Evolutionary conservation across 108 stramenopile species (phyloP).

Genomic region (Pelagomonas calceolata): DNA sequence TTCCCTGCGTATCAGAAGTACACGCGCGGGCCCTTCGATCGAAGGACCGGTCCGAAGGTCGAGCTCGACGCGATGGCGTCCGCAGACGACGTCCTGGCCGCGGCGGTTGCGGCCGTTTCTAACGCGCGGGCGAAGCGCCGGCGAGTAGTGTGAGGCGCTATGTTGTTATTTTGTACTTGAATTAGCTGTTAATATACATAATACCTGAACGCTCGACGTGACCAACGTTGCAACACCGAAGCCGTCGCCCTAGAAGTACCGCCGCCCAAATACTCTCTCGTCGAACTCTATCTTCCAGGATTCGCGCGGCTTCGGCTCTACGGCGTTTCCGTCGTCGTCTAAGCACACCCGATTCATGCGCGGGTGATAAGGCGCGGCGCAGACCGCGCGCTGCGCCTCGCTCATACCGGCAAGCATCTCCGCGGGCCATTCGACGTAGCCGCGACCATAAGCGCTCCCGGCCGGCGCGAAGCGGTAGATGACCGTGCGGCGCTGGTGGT

Average conservation of each 20-base stretch:
- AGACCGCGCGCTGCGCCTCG: constrained; percentile 2
- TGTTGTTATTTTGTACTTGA: too few relatives aligned
- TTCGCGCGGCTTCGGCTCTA: constrained; percentile 24
- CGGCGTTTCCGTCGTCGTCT: constrained; percentile 35
- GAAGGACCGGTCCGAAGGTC: too few relatives aligned
- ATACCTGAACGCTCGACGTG: too few relatives aligned
- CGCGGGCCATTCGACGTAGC: constrained; percentile 8
- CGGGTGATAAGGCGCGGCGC: constrained; percentile 9
- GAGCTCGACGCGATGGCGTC: too few relatives aligned
- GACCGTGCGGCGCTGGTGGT: constrained; percentile 10
- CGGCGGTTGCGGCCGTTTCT: too few relatives aligned
- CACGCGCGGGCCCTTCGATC: not conserved
- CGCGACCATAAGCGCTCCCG: constrained; percentile 1
- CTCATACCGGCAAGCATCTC: constrained; percentile 1
- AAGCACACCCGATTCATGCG: constrained; percentile 17
- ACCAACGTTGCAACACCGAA: too few relatives aligned
- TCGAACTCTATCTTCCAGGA: constrained; percentile 70
- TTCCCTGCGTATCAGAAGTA: not conserved
- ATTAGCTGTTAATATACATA: too few relatives aligned
- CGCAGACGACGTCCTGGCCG: too few relatives aligned
- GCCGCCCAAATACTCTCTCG: constrained; percentile 65
- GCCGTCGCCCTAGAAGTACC: constrained; percentile 65
- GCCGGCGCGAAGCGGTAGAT: constrained; percentile 11
- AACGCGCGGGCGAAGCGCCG: too few relatives aligned
- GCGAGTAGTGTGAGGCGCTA: too few relatives aligned